Percentiles rank a stretch among this genome's conserved stretches.
These are phyloP conservation scores for Durotheca rogersii DNA, from an alignment of 495 filamentous ascomycete species.

Conservation along the genomic window DNA sequence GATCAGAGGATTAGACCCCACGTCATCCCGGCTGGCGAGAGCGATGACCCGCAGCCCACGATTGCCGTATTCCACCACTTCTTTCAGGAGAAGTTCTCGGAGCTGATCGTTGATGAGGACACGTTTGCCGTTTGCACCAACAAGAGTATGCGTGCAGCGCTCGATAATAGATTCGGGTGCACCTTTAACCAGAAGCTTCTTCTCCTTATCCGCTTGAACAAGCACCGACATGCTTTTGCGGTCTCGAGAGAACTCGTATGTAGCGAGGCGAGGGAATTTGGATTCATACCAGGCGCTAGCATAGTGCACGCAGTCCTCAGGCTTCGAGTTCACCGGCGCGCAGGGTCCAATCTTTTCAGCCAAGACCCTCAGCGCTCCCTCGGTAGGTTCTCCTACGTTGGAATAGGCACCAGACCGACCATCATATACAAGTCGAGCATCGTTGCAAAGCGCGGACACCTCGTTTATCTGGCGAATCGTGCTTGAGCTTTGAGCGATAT, in stretches of 20 bases:
- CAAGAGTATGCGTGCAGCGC: slow-evolving; percentile 76
- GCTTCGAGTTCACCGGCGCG: slow-evolving; percentile 41
- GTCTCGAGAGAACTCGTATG: slow-evolving; percentile 97
- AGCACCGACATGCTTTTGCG: slow-evolving; percentile 99
- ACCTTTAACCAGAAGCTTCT: slow-evolving; percentile 92
- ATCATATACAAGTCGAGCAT: slow-evolving; percentile 80
- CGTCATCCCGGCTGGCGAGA: slow-evolving; percentile 74
- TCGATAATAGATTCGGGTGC: slow-evolving; percentile 93
- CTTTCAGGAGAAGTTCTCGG: slow-evolving; percentile 64
- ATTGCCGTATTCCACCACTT: slow-evolving; percentile 88
- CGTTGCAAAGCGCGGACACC: slow-evolving; percentile 89
- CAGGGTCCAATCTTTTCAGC: slow-evolving; percentile 87
- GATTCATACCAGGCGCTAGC: slow-evolving; percentile 85
- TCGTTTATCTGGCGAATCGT: slow-evolving; percentile 81
- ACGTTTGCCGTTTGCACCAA: slow-evolving; percentile 72
- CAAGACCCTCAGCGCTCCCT: slow-evolving; percentile 87
- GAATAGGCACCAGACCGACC: slow-evolving; percentile 67
- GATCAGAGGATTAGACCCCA: slow-evolving; percentile 67
- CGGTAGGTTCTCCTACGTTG: slow-evolving; percentile 93
- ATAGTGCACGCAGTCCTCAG: slow-evolving; percentile 65
- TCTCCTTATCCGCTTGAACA: slow-evolving; percentile 62
- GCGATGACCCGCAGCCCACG: slow-evolving; percentile 93
- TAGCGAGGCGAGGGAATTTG: slow-evolving; percentile 69
- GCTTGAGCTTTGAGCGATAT: slow-evolving; percentile 72
- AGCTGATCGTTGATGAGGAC: slow-evolving; percentile 69